These are phyloP conservation scores for Chaetomidium leptoderma DNA, from an alignment of 495 filamentous ascomycete species.

Conservation along the genomic window DNA sequence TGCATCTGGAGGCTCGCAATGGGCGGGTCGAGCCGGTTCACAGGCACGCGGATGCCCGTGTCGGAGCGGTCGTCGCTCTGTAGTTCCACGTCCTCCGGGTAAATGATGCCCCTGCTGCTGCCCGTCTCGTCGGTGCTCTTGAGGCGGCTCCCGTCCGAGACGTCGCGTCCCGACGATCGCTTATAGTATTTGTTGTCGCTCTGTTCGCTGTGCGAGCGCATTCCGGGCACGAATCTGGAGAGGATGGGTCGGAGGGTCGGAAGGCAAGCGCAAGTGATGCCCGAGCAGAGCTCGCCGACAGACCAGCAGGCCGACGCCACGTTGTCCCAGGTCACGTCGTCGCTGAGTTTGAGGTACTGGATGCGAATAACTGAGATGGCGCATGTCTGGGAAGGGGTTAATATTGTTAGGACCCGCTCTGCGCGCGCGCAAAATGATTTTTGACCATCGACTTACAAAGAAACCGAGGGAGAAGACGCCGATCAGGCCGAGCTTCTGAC, in stretches of 20 bases:
- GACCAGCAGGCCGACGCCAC: slow-evolving; percentile 57
- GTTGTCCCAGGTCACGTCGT: slow-evolving; percentile 54
- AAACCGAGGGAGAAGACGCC: slow-evolving; percentile 33
- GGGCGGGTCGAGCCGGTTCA: not conserved
- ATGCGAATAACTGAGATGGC: slow-evolving; percentile 57
- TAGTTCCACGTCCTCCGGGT: slow-evolving; percentile 29
- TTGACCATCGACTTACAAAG: slow-evolving; percentile 32
- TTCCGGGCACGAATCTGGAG: slow-evolving; percentile 34
- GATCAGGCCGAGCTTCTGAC: slow-evolving; percentile 27
- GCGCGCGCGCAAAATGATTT: too few relatives aligned
- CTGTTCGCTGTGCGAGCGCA: slow-evolving; percentile 21
- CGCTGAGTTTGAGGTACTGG: slow-evolving; percentile 44
- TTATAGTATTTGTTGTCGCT: slow-evolving; percentile 22
- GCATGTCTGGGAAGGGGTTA: slow-evolving; percentile 35
- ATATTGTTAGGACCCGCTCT: too few relatives aligned
- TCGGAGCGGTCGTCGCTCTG: slow-evolving; percentile 26
- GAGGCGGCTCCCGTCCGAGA: slow-evolving; percentile 6
- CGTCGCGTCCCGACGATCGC: slow-evolving; percentile 21
- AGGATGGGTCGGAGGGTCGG: slow-evolving; percentile 53
- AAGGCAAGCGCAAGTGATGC: slow-evolving; percentile 55
- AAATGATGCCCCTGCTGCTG: slow-evolving; percentile 24
- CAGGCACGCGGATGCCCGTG: slow-evolving; percentile 7
- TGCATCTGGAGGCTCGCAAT: not conserved
- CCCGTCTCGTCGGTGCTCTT: slow-evolving; percentile 14
- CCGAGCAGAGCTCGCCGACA: slow-evolving; percentile 53